phyloP scores from a whole-genome alignment of 352 stramenopile genomes.

The Saprolegnia diclina region DNA sequence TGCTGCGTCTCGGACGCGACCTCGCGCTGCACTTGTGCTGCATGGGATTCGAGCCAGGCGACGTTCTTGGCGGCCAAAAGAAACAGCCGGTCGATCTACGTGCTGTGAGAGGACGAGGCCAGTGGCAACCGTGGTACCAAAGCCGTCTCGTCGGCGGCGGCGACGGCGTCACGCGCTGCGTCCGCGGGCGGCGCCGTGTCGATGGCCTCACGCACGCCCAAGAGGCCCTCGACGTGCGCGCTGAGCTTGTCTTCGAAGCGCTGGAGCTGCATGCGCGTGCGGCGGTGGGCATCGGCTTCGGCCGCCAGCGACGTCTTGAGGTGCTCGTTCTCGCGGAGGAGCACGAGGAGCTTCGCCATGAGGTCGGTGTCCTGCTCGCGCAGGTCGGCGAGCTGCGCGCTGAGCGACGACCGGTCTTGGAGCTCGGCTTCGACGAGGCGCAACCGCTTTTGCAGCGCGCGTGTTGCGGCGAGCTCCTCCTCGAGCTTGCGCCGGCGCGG shows the following conservation, averaged over 20 bases:
- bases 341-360: conserved; percentile 29
- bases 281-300: neutral
- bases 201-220: neutral
- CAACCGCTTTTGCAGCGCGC: conserved; percentile 48
- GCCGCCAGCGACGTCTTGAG: conserved; percentile 25
- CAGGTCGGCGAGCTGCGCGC: conserved; percentile 38
- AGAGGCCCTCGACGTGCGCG: neutral
- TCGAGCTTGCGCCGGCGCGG: conserved; percentile 19
- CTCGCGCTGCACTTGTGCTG: conserved; percentile 29
- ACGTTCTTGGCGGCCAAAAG: conserved; percentile 48
- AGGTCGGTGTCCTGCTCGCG: conserved; percentile 35
- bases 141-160: neutral
- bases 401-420: conserved; percentile 45
- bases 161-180: neutral
- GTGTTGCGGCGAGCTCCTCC: conserved; percentile 6
- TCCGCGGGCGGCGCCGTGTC: neutral
- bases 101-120: too few species aligned
- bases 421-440: conserved; percentile 48
- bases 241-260: neutral
- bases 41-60: conserved; percentile 47
- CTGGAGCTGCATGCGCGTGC: neutral
- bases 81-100: conserved; percentile 39
- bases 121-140: neutral
- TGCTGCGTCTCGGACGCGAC: conserved; percentile 39
- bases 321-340: conserved; percentile 34